Base-by-base conservation (phyloP, 1,284 basidiomycete genomes). In the Malassezia nana region DNA sequence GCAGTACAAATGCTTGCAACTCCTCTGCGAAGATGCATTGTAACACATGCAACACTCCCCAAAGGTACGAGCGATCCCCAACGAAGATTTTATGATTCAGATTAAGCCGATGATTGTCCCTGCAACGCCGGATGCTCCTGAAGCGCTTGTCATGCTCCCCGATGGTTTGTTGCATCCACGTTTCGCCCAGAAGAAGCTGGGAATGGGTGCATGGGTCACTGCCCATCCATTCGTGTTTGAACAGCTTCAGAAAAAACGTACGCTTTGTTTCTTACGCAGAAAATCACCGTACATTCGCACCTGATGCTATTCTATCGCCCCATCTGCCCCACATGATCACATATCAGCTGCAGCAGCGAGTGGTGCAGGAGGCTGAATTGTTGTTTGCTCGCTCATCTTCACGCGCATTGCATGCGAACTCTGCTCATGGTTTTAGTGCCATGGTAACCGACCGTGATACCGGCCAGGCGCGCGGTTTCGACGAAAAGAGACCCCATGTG, bases 1-100 rank as follows among this genome's bases (percentile, higher is more conserved):
- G 15, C 40, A 59, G 58, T 59, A 26, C 47, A 49, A n/a, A 52
- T 59, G 46, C 38, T 59, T 6, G 45, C 50, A 7, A 40, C 58
- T 6, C 54, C 54, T 9, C 46, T 59, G 4, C 49, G 58, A n/a
- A 31, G 54, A n/a, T 59, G 58, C 30, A 18, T 40, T n/a, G 49
- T 53, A 28, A 52, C 58, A 6, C 39, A 50, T 20, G 32, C 33
- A 7, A 51, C 46, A 9, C 18, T 59, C 5, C 58, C 58, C 2
- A 42, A 49, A 4, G 53, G 58, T 56, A 32, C 20, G 58, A 40
- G 6, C 2, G 2, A 6, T 4, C 4, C 9, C 50, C 50, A 7
- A 55, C 16, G 4, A 25, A 59, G 58, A 28, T 2, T 26, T 59
- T 6, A 43, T 59, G 46, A 46, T 59, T 26, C 49, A 55, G 31